Base-by-base conservation (phyloP, 495 filamentous ascomycete genomes). In the Hypoxylon perforatum region DNA sequence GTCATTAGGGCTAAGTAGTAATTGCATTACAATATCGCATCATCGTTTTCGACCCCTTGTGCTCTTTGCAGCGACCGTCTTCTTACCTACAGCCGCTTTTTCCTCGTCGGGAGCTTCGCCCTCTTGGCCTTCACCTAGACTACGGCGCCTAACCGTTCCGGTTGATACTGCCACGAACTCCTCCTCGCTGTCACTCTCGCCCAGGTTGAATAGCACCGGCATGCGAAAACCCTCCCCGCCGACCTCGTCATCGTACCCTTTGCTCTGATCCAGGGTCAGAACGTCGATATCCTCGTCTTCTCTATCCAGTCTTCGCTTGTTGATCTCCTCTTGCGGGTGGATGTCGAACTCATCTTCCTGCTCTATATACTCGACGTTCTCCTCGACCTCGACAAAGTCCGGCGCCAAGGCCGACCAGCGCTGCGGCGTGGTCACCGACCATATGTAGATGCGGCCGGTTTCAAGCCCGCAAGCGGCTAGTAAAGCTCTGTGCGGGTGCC, bases 331-430 rank as follows among this genome's bases (percentile, higher is more conserved):
- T 21, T 93, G 90, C 0, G 94, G 94, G 69, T 97, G 94, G 57
- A 98, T 94, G 72, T 99, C 95, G 66, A 98, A 99, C 70, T 99
- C 95, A 71, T 98, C 96, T 78, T 98, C 95, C 23, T 86, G 85
- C 74, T 99, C 95, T 36, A 94, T 84, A 72, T 98, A 98, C 77
- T 97, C 93, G 10, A 97, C 92, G 61, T 98, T 98, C 76, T 98
- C 96, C 78, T 99, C 95, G 9, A 99, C 92, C 76, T 99, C 95
- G 33, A 86, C 92, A 74, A 99, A 99, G 76, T 99, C 95, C 0
- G 95, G 95, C 7, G 95, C 95, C 8, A 99, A 86, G 0, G 95
- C 94, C 25, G 93, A 96, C 95, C 95, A 99, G 61, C 93, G 90
- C 72, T 99, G 95, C 1, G 93, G 93, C 15, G 90, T 92, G 23